Conservation (phyloP, 805 yeast species). For the Ogataea ramenticola region DNA sequence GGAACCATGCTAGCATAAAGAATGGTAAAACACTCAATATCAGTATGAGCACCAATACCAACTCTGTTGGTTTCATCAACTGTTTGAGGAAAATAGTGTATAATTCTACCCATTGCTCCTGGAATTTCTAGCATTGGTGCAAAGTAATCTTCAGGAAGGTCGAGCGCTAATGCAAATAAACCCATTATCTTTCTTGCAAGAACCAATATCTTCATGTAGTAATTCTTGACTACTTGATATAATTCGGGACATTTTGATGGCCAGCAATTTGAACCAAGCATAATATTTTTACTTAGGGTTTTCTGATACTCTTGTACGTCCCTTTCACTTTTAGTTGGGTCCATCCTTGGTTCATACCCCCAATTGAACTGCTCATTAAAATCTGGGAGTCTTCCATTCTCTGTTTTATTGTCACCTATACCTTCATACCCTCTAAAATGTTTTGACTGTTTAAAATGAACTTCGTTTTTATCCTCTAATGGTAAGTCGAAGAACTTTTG, state of each 20-base stretch:
- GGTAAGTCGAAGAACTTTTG: conserved; percentile 18
- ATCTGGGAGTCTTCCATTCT: conserved; percentile 15
- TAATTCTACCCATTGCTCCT: conserved; percentile 22
- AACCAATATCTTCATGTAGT: conserved; percentile 15
- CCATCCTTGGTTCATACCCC: conserved; percentile 25
- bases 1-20: conserved; percentile 24
- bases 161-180: conserved; percentile 21
- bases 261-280: conserved; percentile 20
- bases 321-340: conserved; percentile 17
- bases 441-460: conserved; percentile 11
- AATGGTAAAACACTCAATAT: conserved; percentile 25
- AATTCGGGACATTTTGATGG: conserved; percentile 23
- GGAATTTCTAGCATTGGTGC: conserved; percentile 17
- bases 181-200: conserved; percentile 20
- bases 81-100: conserved; percentile 26
- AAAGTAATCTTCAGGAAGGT: conserved; percentile 21
- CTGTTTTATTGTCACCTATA: conserved; percentile 15
- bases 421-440: conserved; percentile 16
- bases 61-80: conserved; percentile 18
- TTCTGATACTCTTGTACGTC: conserved; percentile 14
- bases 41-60: conserved; percentile 31
- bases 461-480: conserved; percentile 16
- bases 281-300: conserved; percentile 10
- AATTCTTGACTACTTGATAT: conserved; percentile 14
- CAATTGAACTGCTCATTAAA: conserved; percentile 14